Base-by-base conservation (phyloP, 805 yeast genomes). In the Candida stauntonica region DNA sequence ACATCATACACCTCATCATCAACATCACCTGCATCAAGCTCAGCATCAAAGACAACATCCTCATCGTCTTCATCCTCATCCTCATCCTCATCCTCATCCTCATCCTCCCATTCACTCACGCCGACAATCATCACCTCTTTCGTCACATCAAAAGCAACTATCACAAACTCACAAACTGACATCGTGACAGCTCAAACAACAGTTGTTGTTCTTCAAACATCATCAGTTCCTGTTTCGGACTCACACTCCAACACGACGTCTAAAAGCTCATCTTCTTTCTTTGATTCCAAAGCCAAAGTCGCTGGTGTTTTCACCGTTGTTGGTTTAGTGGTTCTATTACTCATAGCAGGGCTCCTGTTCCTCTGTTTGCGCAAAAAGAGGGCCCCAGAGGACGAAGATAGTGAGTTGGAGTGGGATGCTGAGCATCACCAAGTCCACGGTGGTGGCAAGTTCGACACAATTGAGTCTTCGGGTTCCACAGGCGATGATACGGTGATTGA, bases 241-340 rank as follows among this genome's bases (percentile, higher is more conserved):
- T n/a, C n/a, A n/a, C n/a, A n/a, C n/a, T n/a, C n/a, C n/a, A n/a
- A n/a, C n/a, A n/a, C n/a, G n/a, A n/a, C n/a, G n/a, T 7, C 12
- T 5, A 40, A 52, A 51, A 52, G 48, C 15, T 62, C 77, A 3
- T n/a, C n/a, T n/a, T n/a, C n/a, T n/a, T 84, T 81, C 57, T 85
- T 81, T 62, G 68, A 73, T 42, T 62, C 73, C 29, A 72, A 70
- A 35, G 91, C 88, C 0, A 81, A 80, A 52, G 91, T 85, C 1
- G 93, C 89, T 0, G 94, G 93, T 4, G 80, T 83, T 0, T 84
- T 84, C 60, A 73, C 82, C 2, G 88, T 75, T 0, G 93, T 85
- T 14, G 93, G 87, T 2, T 48, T 85, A 3, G 79, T 78, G 2
- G 72, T 62, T 0, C 50, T 73, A 0, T 74, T 67, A 1, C 34